phyloP scores from a whole-genome alignment of 495 filamentous ascomycete genomes.

The Astrocystis sublimbata region DNA sequence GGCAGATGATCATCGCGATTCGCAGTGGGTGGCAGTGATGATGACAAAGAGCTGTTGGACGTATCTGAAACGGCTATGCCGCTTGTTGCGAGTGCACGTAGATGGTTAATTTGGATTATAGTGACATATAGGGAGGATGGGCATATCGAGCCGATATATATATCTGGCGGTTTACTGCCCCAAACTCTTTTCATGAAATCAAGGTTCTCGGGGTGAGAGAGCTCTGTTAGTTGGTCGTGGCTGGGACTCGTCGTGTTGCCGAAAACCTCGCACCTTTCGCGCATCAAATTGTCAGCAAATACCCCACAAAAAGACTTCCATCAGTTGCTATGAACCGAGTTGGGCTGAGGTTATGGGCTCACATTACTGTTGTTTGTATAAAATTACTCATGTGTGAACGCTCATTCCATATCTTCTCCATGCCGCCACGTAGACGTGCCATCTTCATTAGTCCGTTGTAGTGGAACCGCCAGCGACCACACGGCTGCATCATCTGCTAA shows the following conservation, averaged over 20 bases:
- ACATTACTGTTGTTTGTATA: conserved; percentile 10
- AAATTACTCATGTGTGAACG: conserved; percentile 18
- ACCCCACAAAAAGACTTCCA: background rate
- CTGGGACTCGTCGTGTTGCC: conserved; percentile 19
- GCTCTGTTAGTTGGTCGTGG: conserved; percentile 6
- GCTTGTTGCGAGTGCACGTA: conserved; percentile 8
- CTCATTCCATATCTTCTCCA: conserved; percentile 14
- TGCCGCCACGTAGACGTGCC: conserved; percentile 6
- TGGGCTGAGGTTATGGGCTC: background rate
- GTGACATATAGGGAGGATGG: background rate
- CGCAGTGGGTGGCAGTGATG: background rate
- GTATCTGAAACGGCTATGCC: background rate
- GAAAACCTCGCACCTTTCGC: conserved; percentile 15
- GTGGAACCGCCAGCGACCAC: conserved; percentile 18
- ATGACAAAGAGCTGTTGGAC: background rate
- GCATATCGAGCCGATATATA: conserved; percentile 17
- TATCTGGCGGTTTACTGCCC: background rate
- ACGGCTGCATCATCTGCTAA: conserved; percentile 24
- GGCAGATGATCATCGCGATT: background rate
- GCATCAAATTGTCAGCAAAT: background rate
- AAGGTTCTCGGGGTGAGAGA: conserved; percentile 10
- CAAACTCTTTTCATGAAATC: background rate
- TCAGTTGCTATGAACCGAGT: background rate
- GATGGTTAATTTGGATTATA: conserved; percentile 13
- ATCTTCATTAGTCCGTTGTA: conserved; percentile 26